phyloP scores from a whole-genome alignment of 2,329 filamentous ascomycete species.

The Metarhizium humberi region DNA sequence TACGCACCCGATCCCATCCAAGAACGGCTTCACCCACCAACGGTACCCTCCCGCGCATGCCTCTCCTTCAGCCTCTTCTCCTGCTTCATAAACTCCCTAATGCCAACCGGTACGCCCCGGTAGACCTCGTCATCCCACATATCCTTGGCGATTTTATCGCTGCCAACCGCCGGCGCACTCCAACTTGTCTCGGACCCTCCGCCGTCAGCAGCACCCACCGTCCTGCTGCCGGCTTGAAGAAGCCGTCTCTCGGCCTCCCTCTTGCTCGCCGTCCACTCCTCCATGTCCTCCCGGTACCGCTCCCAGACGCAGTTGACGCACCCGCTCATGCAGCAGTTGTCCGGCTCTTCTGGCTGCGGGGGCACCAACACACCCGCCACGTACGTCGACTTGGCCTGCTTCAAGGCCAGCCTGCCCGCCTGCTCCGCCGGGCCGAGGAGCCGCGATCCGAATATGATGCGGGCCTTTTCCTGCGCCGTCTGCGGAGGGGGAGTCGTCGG shows the following conservation, averaged over 20 bases:
- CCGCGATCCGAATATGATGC: conserved; percentile 74
- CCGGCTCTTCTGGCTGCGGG: conserved; percentile 77
- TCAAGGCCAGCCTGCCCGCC: conserved; percentile 47
- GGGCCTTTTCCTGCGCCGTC: conserved; percentile 43
- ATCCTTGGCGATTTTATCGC: conserved; percentile 37
- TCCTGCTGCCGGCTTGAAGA: conserved; percentile 31
- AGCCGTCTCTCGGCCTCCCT: conserved; percentile 52
- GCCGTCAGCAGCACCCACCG: conserved; percentile 75
- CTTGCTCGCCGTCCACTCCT: conserved; percentile 68
- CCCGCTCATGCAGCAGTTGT: conserved; percentile 98
- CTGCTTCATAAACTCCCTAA: conserved; percentile 93
- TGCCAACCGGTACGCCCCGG: conserved; percentile 76
- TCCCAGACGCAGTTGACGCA: conserved; percentile 99
- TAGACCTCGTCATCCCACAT: conserved; percentile 62
- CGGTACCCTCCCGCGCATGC: conserved; percentile 49
- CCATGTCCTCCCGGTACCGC: conserved; percentile 79
- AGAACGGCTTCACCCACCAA: conserved; percentile 25
- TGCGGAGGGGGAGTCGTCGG: conserved; percentile 15
- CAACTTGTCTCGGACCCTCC: conserved; percentile 66
- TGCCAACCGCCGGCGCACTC: conserved; percentile 28
- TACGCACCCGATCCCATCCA: background rate
- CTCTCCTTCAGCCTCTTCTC: conserved; percentile 83
- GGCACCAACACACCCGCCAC: conserved; percentile 78
- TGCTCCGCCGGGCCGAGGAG: conserved; percentile 66
- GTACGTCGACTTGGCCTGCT: conserved; percentile 48